Conservation (phyloP, 2,329 filamentous ascomycete species). For the Fusarium liriodendri region DNA sequence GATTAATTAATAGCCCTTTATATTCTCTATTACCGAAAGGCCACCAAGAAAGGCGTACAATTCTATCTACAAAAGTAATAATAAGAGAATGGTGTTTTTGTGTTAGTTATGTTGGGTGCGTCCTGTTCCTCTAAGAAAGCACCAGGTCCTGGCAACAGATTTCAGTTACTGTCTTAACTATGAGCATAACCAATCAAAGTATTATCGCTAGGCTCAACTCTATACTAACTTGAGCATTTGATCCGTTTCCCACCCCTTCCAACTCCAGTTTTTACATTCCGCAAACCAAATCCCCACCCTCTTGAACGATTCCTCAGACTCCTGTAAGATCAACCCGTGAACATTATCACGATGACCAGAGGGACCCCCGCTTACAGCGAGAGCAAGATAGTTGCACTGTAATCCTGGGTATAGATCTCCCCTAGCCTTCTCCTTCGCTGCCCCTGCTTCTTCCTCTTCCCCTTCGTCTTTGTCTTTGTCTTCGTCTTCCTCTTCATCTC, state of each 20-base stretch:
- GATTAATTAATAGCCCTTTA: no score
- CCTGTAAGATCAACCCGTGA: background rate
- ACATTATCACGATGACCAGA: rapidly evolving
- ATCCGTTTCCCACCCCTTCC: background rate
- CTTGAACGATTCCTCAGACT: background rate
- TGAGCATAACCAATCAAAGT: background rate
- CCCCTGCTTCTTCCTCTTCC: no score
- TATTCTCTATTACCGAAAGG: no score
- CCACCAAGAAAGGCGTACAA: no score
- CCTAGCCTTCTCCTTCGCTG: no score
- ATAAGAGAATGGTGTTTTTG: no score
- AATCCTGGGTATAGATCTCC: background rate
- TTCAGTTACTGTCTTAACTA: background rate
- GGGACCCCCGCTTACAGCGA: background rate
- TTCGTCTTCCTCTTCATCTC: no score
- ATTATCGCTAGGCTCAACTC: background rate
- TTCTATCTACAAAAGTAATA: no score
- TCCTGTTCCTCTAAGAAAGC: background rate
- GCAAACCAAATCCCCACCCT: background rate
- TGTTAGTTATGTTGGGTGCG: background rate
- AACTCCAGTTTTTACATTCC: background rate
- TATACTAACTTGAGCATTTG: background rate
- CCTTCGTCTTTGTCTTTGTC: no score
- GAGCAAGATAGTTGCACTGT: background rate
- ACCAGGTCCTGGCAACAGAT: background rate